Conservation (phyloP, 2,329 filamentous ascomycete genomes). For the Alternaria angustiovoidea region DNA sequence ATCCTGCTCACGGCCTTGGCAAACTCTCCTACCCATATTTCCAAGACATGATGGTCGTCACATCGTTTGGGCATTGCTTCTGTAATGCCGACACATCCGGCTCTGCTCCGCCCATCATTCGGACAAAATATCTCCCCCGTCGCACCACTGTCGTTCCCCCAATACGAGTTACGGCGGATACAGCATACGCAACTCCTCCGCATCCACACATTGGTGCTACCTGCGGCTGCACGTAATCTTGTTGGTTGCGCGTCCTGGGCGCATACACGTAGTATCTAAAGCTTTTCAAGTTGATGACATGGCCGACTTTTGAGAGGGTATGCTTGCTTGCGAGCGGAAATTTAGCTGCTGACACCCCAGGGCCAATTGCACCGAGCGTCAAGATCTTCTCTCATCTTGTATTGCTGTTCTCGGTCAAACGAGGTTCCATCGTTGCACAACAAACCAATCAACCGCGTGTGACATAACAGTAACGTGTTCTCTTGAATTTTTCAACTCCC, state of each 20-base stretch:
- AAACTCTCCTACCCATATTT: background rate
- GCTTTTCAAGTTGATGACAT: background rate
- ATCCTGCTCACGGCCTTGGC: background rate
- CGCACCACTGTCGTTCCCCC: background rate
- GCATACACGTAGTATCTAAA: background rate
- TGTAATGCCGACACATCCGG: constrained; percentile 14
- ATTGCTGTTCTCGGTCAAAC: background rate
- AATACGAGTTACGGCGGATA: background rate
- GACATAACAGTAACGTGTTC: constrained; percentile 8
- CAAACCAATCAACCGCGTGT: background rate
- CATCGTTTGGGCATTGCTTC: constrained; percentile 6
- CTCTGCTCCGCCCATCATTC: constrained; percentile 4
- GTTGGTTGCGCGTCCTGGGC: background rate
- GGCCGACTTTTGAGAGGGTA: background rate
- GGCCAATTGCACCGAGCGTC: constrained; percentile 9
- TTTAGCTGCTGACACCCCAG: background rate
- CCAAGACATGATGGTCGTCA: constrained; percentile 1
- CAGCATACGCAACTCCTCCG: background rate
- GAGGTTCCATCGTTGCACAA: background rate
- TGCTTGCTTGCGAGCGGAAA: constrained; percentile 1
- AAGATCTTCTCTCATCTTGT: background rate
- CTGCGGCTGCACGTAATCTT: background rate
- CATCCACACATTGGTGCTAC: background rate
- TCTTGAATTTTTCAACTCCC: constrained; percentile 24
- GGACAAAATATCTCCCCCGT: constrained; percentile 7